Percentiles rank a stretch among this genome's conserved stretches.
Conservation (phyloP, 192 early-diverging fungal species). For the Entrophospora sp. region DNA sequence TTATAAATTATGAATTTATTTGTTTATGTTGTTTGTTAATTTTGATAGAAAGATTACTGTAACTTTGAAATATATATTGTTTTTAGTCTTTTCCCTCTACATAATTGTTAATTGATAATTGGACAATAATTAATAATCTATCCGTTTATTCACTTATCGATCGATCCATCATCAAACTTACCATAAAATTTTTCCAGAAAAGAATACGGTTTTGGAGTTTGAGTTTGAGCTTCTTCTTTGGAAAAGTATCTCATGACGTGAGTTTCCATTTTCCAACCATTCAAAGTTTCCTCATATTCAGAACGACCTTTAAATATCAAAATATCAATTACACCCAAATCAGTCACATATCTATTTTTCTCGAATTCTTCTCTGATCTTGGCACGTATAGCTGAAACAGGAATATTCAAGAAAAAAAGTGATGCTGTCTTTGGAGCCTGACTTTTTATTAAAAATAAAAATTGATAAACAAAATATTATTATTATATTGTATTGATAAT, state of each 20-base stretch:
- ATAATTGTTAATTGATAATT: no score
- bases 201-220: conserved; percentile 52
- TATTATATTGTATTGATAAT: no score
- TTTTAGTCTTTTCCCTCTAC: no score
- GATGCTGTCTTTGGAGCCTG: conserved; percentile 68
- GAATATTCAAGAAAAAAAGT: conserved; percentile 65
- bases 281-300: conserved; percentile 84
- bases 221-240: conserved; percentile 49
- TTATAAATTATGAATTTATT: no score
- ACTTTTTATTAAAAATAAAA: background rate
- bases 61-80: no score
- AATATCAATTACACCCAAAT: conserved; percentile 71
- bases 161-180: background rate
- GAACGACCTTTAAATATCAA: conserved; percentile 79
- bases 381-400: conserved; percentile 59
- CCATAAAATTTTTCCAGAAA: conserved; percentile 72
- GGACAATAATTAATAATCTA: no score
- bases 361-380: conserved; percentile 89
- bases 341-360: conserved; percentile 67
- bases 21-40: no score
- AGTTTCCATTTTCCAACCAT: conserved; percentile 86
- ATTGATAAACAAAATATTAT: background rate
- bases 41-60: no score
- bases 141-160: no score
- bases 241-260: conserved; percentile 85